phyloP scores from a whole-genome alignment of 2,329 filamentous ascomycete genomes.

The Paracorniculantispora psalliotae region DNA sequence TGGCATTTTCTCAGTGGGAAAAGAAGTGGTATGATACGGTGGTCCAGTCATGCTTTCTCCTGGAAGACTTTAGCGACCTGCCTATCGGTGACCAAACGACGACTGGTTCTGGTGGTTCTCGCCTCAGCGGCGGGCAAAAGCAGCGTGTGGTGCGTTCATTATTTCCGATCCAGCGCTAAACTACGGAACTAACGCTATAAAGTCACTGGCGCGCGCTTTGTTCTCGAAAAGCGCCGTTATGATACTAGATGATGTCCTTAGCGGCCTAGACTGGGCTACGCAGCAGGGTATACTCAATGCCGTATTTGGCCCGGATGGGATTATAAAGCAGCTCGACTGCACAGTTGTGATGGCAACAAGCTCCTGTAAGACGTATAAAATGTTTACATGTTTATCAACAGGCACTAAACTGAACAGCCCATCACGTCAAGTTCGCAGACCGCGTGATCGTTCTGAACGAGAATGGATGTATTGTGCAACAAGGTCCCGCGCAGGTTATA shows the following conservation, averaged over 20 bases:
- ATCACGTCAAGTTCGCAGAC: slow-evolving; percentile 21
- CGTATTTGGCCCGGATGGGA: slow-evolving; percentile 29
- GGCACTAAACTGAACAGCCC: no score
- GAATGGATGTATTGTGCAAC: slow-evolving; percentile 18
- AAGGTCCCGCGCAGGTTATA: no score
- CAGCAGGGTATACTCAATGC: slow-evolving; percentile 31
- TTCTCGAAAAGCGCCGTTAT: slow-evolving; percentile 21
- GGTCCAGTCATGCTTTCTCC: slow-evolving; percentile 16
- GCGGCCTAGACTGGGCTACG: slow-evolving; percentile 32
- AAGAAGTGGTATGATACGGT: slow-evolving; percentile 20
- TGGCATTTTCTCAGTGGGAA: slow-evolving; percentile 17
- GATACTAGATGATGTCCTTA: slow-evolving; percentile 30
- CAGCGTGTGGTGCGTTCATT: slow-evolving; percentile 22
- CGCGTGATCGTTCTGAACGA: slow-evolving; percentile 21
- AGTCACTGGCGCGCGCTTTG: slow-evolving; percentile 22
- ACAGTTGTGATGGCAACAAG: slow-evolving; percentile 22
- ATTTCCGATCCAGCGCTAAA: no score
- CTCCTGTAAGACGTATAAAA: no score
- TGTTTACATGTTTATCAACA: no score
- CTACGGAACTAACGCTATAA: no score
- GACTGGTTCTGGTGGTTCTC: slow-evolving; percentile 21
- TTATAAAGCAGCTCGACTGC: slow-evolving; percentile 20
- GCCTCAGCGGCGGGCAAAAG: slow-evolving; percentile 24
- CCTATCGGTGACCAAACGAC: slow-evolving; percentile 19
- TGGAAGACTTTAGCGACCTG: slow-evolving; percentile 18